phyloP scores from a whole-genome alignment of 148 eudicot species.

The Polygonum maritimum region DNA sequence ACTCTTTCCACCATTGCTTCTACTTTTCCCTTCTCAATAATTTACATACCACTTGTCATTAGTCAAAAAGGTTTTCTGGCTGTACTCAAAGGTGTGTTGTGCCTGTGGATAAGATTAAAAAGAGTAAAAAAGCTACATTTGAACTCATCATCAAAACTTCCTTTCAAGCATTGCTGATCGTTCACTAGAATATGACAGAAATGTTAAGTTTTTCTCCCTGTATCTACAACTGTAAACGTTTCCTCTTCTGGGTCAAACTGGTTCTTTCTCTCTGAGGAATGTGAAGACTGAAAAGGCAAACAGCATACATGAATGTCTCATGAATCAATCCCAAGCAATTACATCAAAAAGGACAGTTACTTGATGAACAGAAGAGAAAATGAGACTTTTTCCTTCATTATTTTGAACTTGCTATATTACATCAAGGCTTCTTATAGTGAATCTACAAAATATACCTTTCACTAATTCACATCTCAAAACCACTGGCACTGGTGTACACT shows the following conservation, averaged over 20 bases:
- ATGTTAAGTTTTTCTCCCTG: not conserved
- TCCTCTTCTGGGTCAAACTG: not conserved
- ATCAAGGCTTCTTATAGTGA: not conserved
- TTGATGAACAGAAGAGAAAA: not conserved
- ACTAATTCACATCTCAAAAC: conserved; percentile 1
- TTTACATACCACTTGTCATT: not conserved
- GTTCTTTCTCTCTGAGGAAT: not conserved
- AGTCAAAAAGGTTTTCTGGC: not conserved
- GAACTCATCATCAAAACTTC: not conserved
- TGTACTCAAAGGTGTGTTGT: not conserved
- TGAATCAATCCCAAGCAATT: not conserved
- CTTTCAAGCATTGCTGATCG: not conserved
- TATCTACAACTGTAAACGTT: not conserved
- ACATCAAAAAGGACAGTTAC: not conserved
- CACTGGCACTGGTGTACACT: not conserved
- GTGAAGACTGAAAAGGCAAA: not conserved
- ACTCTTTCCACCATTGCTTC: not conserved
- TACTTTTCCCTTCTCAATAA: conserved; percentile 1
- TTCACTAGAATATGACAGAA: not conserved
- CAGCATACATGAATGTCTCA: not conserved
- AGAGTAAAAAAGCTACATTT: not conserved
- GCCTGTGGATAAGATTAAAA: not conserved
- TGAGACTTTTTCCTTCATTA: not conserved
- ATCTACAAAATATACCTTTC: not conserved
- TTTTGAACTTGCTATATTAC: conserved; percentile 5